phyloP scores from a whole-genome alignment of 2,329 filamentous ascomycete species.

The Epichloe aotearoae region DNA sequence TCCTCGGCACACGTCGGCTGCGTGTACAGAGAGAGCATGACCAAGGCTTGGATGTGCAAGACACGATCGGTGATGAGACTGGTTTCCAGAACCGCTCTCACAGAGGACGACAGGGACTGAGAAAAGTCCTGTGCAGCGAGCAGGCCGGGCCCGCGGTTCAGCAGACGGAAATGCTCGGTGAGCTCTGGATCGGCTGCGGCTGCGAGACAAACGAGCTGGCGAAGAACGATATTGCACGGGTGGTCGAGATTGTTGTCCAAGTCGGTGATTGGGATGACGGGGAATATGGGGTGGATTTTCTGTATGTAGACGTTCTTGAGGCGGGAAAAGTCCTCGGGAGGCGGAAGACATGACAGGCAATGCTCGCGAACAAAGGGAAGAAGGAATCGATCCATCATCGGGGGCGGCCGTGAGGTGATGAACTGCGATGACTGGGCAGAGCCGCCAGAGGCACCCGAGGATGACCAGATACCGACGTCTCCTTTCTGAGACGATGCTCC shows the following conservation, averaged over 20 bases:
- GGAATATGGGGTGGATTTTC: constrained; percentile 42
- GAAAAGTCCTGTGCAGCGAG: constrained; percentile 35
- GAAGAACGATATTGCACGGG: constrained; percentile 29
- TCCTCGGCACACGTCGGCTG: constrained; percentile 41
- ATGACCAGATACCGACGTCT: constrained; percentile 44
- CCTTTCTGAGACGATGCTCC: constrained; percentile 30
- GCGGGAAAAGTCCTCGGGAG: constrained; percentile 30
- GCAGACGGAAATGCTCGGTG: constrained; percentile 29
- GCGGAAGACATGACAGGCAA: constrained; percentile 35
- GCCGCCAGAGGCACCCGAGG: constrained; percentile 15
- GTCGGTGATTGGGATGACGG: constrained; percentile 30
- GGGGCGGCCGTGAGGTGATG: constrained; percentile 23
- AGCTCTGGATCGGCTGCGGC: constrained; percentile 37
- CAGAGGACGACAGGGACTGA: constrained; percentile 31
- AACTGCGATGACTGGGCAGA: constrained; percentile 22
- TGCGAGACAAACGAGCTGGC: constrained; percentile 42
- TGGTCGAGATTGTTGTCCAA: constrained; percentile 18
- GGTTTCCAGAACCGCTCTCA: constrained; percentile 37
- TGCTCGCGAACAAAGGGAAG: constrained; percentile 30
- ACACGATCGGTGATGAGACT: constrained; percentile 41
- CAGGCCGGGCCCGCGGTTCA: constrained; percentile 23
- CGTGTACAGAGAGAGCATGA: constrained; percentile 44
- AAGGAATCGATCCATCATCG: constrained; percentile 26
- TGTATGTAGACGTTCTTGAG: constrained; percentile 34
- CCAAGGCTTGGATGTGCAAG: constrained; percentile 39